phyloP scores from a whole-genome alignment of 129 eudicot genomes.

The Centrapalus pauciflorus region DNA sequence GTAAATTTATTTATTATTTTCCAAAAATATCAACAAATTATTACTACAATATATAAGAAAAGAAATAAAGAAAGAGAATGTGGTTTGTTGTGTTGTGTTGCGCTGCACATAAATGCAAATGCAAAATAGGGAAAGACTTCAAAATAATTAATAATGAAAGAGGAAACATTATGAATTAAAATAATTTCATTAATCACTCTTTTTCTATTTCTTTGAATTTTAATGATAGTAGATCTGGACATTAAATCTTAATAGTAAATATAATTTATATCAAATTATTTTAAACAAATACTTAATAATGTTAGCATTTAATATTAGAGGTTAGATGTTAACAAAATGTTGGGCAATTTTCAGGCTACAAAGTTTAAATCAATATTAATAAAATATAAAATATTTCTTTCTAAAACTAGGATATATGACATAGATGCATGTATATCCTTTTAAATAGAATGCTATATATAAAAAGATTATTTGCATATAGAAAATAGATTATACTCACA shows the following conservation, averaged over 20 bases:
- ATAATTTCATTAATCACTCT: not conserved
- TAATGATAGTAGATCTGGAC: constrained; percentile 1
- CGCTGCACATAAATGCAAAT: too few relatives aligned
- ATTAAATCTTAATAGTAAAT: not conserved
- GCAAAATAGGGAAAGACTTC: too few relatives aligned
- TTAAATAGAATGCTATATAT: not conserved
- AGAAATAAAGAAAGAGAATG: not conserved
- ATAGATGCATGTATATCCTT: not conserved
- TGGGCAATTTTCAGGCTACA: not conserved
- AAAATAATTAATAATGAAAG: not conserved
- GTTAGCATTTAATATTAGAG: not conserved
- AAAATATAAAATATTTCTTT: not conserved
- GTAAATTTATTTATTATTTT: not conserved
- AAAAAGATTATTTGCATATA: too few relatives aligned
- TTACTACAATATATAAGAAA: too few relatives aligned
- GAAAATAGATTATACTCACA: too few relatives aligned
- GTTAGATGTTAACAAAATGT: not conserved
- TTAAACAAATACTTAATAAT: not conserved
- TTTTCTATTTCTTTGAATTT: not conserved
- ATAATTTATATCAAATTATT: not conserved
- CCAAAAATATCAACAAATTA: not conserved
- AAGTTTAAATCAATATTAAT: not conserved
- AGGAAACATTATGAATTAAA: not conserved
- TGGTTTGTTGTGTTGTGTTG: too few relatives aligned
- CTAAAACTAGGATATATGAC: not conserved